Evolutionary conservation across 805 yeast genomes (phyloP), one percentile per base, ranked within the genome.

Genomic region (Hanseniaspora guilliermondii): DNA sequence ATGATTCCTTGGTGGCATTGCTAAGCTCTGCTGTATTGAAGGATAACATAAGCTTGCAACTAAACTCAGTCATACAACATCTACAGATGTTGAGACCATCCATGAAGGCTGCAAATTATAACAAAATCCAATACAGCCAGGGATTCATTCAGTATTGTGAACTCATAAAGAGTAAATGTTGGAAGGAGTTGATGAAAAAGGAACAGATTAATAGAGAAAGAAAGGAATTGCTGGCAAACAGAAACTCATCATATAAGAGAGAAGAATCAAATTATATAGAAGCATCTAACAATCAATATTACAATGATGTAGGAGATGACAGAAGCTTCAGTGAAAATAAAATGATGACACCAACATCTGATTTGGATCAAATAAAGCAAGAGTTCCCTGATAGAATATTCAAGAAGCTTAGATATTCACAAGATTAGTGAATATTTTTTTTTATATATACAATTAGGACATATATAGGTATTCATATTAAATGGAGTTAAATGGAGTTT

Each of bases 21-120:
- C 49, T 67, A 33, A 58, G 62, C 2, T 65, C 69, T 1, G 53
- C 58, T 5, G 60, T 65, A 11, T 38, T 65, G 41, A 62, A 58
- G 41, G 61, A 60, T 40, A 60, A 62, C 37, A 61, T 68, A 11
- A 45, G 49, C 14, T 36, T 58, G 11, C 60, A 60, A 12, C 47
- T 64, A 5, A 32, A 56, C 27, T 67, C 66, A n/a, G 68, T 66
- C 3, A 60, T 65, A 37, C 60, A 60, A 41, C 65, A 63, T 39
- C 49, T 66, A 22, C 65, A 62, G 47, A 60, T 60, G 9, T 47
- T 65, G 32, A 62, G 64, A 56, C 64, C 64, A 4, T 55, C 64
- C 6, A 57, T 60, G 32, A 53, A 50, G 16, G 60, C 56, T 19
- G 35, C 60, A 22, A 58, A 56, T 17, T 60, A 59, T 11, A 47